Percentiles rank a stretch among this genome's conserved stretches.
These are phyloP conservation scores for Phytophthora pluvialis DNA, from an alignment of 352 stramenopile genomes.

Conservation along the genomic window DNA sequence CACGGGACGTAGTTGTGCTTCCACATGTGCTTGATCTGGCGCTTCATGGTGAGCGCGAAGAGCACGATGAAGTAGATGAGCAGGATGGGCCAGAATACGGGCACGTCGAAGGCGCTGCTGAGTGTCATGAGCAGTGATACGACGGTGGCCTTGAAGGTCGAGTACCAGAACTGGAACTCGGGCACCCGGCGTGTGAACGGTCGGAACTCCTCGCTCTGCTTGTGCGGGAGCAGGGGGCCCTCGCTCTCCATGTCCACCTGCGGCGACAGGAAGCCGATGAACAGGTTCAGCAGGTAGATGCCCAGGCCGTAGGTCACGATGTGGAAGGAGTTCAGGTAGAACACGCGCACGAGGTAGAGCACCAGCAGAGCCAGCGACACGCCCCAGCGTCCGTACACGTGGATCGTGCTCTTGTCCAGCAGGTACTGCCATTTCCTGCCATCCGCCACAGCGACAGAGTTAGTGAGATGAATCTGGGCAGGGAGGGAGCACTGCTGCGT, in stretches of 20 bases:
- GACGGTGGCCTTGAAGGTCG: slow-evolving; percentile 87
- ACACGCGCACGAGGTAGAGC: slow-evolving; percentile 95
- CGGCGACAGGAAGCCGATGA: slow-evolving; percentile 99
- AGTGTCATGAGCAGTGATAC: slow-evolving; percentile 98
- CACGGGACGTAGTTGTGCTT: slow-evolving; percentile 99
- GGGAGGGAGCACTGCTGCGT: neutral
- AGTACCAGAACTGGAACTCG: slow-evolving; percentile 99
- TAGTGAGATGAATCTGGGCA: neutral
- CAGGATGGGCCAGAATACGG: slow-evolving; percentile 99
- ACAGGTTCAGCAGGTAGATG: slow-evolving; percentile 99
- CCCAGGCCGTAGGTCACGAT: slow-evolving; percentile 99
- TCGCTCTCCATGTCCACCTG: slow-evolving; percentile 93
- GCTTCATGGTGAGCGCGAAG: slow-evolving; percentile 99
- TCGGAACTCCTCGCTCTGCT: slow-evolving; percentile 90
- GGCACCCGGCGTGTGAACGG: slow-evolving; percentile 94
- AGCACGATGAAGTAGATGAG: slow-evolving; percentile 99
- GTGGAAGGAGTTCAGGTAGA: slow-evolving; percentile 95
- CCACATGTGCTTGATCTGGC: slow-evolving; percentile 99
- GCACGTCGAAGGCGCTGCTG: slow-evolving; percentile 98
- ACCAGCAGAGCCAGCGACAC: slow-evolving; percentile 84
- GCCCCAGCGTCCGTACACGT: slow-evolving; percentile 94
- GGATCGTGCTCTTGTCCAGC: slow-evolving; percentile 98
- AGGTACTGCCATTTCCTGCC: slow-evolving; percentile 96
- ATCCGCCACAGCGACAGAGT: neutral
- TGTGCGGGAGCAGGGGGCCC: slow-evolving; percentile 90